Conservation (phyloP, 805 yeast genomes). For the Candida odintsovae region DNA sequence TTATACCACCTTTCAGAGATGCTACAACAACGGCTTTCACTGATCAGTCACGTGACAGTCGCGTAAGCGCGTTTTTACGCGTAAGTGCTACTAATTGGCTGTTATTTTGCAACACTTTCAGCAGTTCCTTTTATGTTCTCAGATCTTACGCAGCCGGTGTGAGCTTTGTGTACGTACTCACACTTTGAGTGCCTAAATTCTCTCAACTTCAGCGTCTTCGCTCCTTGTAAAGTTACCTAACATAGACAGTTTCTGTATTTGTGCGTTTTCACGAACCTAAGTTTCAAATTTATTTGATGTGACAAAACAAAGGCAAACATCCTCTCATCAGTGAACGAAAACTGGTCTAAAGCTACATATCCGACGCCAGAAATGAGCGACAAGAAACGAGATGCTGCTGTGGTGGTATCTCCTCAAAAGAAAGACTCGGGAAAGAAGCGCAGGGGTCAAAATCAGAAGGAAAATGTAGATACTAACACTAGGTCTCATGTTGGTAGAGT, state of each 20-base stretch:
- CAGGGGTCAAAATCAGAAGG: neutral
- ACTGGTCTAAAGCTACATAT: neutral
- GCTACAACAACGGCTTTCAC: no score
- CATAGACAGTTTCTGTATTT: neutral
- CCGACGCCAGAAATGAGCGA: conserved; percentile 1
- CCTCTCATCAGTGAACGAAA: neutral
- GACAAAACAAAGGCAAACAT: neutral
- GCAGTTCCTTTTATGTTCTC: no score
- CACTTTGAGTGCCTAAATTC: no score
- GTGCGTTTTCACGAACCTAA: neutral
- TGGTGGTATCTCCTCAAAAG: conserved; percentile 1
- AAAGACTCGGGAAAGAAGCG: neutral
- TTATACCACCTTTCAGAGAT: no score
- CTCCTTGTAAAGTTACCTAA: neutral
- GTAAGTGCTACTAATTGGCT: neutral
- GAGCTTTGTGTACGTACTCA: no score
- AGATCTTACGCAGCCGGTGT: no score
- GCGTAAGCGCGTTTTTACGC: neutral
- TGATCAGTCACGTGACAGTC: neutral
- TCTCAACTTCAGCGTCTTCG: no score
- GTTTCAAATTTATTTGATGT: no score
- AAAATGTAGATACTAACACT: neutral
- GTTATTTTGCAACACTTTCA: no score
- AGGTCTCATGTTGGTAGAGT: conserved; percentile 1
- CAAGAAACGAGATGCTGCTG: neutral